Evolutionary conservation across 2,329 filamentous ascomycete species (phyloP), one percentile per base, ranked within the genome.

Genomic region (Pseudopithomyces maydicus): DNA sequence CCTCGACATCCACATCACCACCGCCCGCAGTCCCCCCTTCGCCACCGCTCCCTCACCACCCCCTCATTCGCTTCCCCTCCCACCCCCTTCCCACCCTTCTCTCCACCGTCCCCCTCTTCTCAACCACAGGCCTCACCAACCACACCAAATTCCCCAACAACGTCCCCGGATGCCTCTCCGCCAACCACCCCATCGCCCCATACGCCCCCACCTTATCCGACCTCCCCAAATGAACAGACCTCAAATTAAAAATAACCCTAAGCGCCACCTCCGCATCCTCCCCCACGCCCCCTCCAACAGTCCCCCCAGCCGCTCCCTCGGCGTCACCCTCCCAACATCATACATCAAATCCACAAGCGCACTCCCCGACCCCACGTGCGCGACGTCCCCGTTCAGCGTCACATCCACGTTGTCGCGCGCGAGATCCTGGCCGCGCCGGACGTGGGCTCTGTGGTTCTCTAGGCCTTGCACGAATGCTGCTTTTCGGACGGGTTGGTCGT

Each of bases 221-320:
- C 70, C 86, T 87, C 15, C 85, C 85, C 0, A 87, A 71, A 56
- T 87, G 85, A 47, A 87, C 87, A n/a, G 83, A 85, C 10, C 85
- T 80, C 0, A 80, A 73, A 57, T 86, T 85, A 78, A 85, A 87
- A 61, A 88, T 83, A 63, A 87, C 79, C 66, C 85, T 85, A 29
- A 87, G 77, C 0, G 84, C 85, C 12, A 77, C 67, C 2, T 80
- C 63, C 0, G 81, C 59, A 56, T 86, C 81, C 1, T 73, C 66
- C 1, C 63, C 85, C 85, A 88, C 1, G 84, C 80, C 2, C 69
- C 57, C 2, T 79, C 67, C 29, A 87, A 79, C 1, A 82, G 65
- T 12, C 75, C 64, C 5, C 69, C 63, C 1, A 86, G 67, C 1
- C 74, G 64, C 0, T 70, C 65, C 0, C 74, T 72, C 0, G 74